Conservation (phyloP, 2,329 filamentous ascomycete genomes). For the Fusarium newnesense region DNA sequence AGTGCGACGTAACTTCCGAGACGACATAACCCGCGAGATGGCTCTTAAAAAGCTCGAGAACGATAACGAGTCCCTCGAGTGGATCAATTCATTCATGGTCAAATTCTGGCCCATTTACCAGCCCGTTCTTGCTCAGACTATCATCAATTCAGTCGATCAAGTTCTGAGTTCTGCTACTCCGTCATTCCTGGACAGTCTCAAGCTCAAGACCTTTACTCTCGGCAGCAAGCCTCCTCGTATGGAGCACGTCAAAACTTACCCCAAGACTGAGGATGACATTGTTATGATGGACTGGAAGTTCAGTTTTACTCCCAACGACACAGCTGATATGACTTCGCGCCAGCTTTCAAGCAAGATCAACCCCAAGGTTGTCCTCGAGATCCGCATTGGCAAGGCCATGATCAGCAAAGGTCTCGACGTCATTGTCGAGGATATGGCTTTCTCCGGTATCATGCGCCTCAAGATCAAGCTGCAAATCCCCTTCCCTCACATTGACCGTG, state of each 20-base stretch:
- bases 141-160: constrained; percentile 95
- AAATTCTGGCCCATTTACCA: constrained; percentile 99
- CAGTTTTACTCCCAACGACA: constrained; percentile 97
- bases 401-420: constrained; percentile 97
- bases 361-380: constrained; percentile 94
- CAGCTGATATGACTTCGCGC: constrained; percentile 86
- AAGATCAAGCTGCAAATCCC: constrained; percentile 97
- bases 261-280: constrained; percentile 92
- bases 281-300: constrained; percentile 99
- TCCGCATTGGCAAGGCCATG: constrained; percentile 93
- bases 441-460: constrained; percentile 93
- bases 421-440: constrained; percentile 98
- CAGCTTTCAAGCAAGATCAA: constrained; percentile 97
- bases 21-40: constrained; percentile 91
- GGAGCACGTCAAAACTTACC: constrained; percentile 98
- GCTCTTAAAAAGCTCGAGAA: constrained; percentile 87
- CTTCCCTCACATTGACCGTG: constrained; percentile 93
- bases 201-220: constrained; percentile 91
- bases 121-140: constrained; percentile 89
- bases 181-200: constrained; percentile 90
- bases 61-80: constrained; percentile 92
- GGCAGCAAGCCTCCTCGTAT: constrained; percentile 95
- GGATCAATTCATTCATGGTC: constrained; percentile 98
- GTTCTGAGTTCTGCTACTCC: constrained; percentile 93
- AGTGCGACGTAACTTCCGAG: constrained; percentile 93